Evolutionary conservation across 148 eudicot species (phyloP), one percentile per base, ranked within the genome.

Genomic region (Rhododendron simsii): DNA sequence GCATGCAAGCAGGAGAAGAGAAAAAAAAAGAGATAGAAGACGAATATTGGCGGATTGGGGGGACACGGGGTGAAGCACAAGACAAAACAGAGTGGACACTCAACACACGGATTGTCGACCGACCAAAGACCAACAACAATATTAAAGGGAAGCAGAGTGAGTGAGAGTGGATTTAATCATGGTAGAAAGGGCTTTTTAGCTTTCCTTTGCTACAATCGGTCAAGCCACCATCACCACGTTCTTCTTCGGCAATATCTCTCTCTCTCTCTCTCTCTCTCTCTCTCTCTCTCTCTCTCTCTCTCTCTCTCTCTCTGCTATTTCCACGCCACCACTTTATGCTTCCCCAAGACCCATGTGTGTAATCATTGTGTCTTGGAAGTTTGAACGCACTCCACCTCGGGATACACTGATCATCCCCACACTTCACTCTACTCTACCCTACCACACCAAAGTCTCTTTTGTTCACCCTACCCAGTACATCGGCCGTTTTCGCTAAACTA

Each of bases 351-450:
- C 87, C 81, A 37, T 76, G 87, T 88, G 67, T 84, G 98, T 91
- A 94, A 95, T 95, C 86, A 95, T 95, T 95, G 91, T 95, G 98
- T 95, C 96, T 95, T 20, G n/a, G 65, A 59, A 59, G 65, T 59
- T 94, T 91, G 95, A 93, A 95, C 93, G 87, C 92, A 92, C 98
- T 76, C 80, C 47, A 18, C 44, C 78, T 28, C 74, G 76, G 39
- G 76, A 23, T 26, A 65, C 18, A 18, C 63, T 23, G 35, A 33
- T 33, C 71, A 23, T n/a, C 71, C 2, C 13, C 30, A 12, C n/a
- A n/a, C 71, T 65, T 65, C 71, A 8, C 10, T 2, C 15, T 1
- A 8, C 10, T 2, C 15, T 1, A 57, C 63, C 63, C 7, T 57
- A 18, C 63, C 23, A 5, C 63, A 57, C 63, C 63, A 20, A 57